phyloP scores from a whole-genome alignment of 2,329 filamentous ascomycete species.

The Neopestalotiopsis sp. region DNA sequence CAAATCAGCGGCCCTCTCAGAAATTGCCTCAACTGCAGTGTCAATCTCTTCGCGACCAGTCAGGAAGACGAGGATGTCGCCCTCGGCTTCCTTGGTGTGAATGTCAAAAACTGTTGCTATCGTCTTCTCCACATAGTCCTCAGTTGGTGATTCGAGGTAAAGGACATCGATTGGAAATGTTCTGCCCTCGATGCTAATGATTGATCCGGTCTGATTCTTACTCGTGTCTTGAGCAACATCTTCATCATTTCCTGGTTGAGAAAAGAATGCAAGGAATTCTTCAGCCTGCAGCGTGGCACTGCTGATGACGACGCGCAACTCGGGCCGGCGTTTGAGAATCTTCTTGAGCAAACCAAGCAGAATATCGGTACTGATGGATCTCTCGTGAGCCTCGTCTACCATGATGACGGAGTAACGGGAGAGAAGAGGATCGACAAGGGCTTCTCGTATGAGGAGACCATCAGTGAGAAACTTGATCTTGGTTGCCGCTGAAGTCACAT shows the following conservation, averaged over 20 bases:
- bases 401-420: constrained; percentile 95
- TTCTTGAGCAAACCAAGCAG: constrained; percentile 91
- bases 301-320: constrained; percentile 87
- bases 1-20: constrained; percentile 71
- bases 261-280: constrained; percentile 82
- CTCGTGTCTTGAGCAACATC: constrained; percentile 31
- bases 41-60: constrained; percentile 96
- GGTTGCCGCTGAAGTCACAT: constrained; percentile 84
- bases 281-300: constrained; percentile 94
- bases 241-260: constrained; percentile 43
- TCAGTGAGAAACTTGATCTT: constrained; percentile 96
- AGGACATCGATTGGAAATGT: constrained; percentile 89
- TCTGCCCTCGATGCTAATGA: constrained; percentile 86
- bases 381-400: constrained; percentile 96
- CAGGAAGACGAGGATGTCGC: constrained; percentile 89
- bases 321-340: constrained; percentile 78
- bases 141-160: constrained; percentile 77
- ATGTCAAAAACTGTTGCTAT: constrained; percentile 88
- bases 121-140: constrained; percentile 86
- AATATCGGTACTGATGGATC: constrained; percentile 91
- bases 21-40: constrained; percentile 76
- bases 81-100: constrained; percentile 78
- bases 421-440: constrained; percentile 88
- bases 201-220: constrained; percentile 49
- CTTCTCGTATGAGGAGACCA: constrained; percentile 88